phyloP scores from a whole-genome alignment of 129 eudicot species.

The Helianthus tuberosus region DNA sequence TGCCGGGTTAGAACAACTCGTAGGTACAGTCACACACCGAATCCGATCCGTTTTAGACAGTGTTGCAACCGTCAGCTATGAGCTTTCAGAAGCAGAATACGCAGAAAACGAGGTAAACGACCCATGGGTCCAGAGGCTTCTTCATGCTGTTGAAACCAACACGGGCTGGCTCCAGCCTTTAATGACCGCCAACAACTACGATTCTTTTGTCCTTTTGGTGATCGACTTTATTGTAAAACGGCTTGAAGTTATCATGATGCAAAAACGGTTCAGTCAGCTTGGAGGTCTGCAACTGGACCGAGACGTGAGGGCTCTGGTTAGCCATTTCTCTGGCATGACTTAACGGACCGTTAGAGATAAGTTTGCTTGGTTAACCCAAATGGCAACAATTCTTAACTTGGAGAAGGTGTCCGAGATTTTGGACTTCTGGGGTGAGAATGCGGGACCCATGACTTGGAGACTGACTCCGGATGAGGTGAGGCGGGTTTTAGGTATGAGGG shows the following conservation, averaged over 20 bases:
- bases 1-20: conserved; percentile 77
- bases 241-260: conserved; percentile 97
- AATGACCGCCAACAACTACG: conserved; percentile 86
- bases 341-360: conserved; percentile 93
- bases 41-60: conserved; percentile 72
- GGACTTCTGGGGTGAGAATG: conserved; percentile 97
- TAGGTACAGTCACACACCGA: conserved; percentile 76
- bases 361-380: conserved; percentile 91
- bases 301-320: conserved; percentile 78
- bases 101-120: conserved; percentile 96
- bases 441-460: conserved; percentile 98
- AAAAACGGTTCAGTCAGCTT: conserved; percentile 85
- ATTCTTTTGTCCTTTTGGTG: conserved; percentile 70
- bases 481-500: conserved; percentile 79
- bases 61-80: conserved; percentile 81
- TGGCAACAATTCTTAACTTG: conserved; percentile 88
- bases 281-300: conserved; percentile 94
- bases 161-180: conserved; percentile 88
- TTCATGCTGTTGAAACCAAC: conserved; percentile 79
- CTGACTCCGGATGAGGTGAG: conserved; percentile 96
- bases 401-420: conserved; percentile 93
- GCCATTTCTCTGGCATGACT: conserved; percentile 91
- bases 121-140: conserved; percentile 96
- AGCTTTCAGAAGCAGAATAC: conserved; percentile 84
- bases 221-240: conserved; percentile 84